Percentiles rank a stretch among this genome's conserved stretches.
These are phyloP conservation scores for Eucalyptus guilfoylei DNA, from an alignment of 345 rosid genomes.

Conservation along the genomic window DNA sequence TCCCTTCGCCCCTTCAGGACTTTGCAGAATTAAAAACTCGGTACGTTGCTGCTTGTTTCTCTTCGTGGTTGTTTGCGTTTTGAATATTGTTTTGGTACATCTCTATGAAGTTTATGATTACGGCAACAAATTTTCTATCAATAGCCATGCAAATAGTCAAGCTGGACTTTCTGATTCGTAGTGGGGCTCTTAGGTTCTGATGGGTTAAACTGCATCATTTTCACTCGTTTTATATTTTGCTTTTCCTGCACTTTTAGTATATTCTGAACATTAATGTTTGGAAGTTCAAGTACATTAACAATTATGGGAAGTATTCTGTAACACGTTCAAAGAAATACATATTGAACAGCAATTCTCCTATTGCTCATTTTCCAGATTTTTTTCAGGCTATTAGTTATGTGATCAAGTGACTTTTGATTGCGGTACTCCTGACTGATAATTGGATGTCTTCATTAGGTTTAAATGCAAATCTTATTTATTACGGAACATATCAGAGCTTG, in stretches of 20 bases:
- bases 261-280: neutral
- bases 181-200: neutral
- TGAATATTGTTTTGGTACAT: neutral
- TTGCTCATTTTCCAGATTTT: neutral
- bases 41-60: constrained; percentile 14
- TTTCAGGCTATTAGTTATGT: neutral
- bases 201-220: neutral
- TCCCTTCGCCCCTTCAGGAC: constrained; percentile 67
- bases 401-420: neutral
- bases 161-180: neutral
- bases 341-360: neutral
- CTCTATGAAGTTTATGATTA: neutral
- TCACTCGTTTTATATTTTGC: neutral
- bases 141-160: neutral
- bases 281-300: neutral
- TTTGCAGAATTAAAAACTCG: constrained; percentile 58
- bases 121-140: neutral
- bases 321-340: neutral
- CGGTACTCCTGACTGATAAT: neutral
- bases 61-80: neutral
- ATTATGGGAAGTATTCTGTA: neutral
- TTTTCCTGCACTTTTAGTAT: neutral
- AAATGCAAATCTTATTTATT: constrained; percentile 52
- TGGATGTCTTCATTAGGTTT: constrained; percentile 27
- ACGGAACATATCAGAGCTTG: constrained; percentile 62